Evolutionary conservation across 2,329 filamentous ascomycete genomes (phyloP), one percentile per base, ranked within the genome.

Genomic region (Aspergillus ochraceus): DNA sequence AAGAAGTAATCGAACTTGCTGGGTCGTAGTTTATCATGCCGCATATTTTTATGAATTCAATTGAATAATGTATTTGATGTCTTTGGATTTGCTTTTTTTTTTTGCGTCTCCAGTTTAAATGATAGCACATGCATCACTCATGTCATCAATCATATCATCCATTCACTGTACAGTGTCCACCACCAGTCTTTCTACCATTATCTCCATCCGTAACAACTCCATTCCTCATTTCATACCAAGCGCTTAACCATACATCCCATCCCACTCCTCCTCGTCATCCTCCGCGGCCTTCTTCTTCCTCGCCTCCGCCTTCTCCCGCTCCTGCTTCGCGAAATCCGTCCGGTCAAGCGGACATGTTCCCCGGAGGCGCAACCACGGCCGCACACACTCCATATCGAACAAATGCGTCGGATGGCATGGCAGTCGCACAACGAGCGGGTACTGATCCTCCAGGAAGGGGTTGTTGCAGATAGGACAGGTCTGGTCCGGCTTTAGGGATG

Each of bases 321-420:
- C 74, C 74, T 83, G 80, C 75, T 86, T 86, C 19, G 84, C 76
- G 60, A 88, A 77, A 70, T 84, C 82, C 68, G 82, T 80, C 54
- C 86, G 79, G 69, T 88, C 86, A 52, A 88, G 76, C 19, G 86
- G 86, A 74, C 86, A 89, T 20, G 86, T 88, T 9, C 84, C 83
- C 63, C 87, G 84, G 57, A 88, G 76, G 64, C 87, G 82, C 63
- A 89, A 73, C 86, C 86, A 89, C 0, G 86, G 86, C 59, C 81
- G 75, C 61, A 89, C 85, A 71, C 86, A 89, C 66, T 88, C 86
- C 26, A 88, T 71, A 73, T 89, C 86, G 72, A 88, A 88, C 20
- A 85, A 68, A 70, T 89, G 86, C 42, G 82, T 82, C 17, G 82
- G 77, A 70, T 88, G 84, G 64, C 86, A 89, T 10, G 86, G 84